Conservation (phyloP, 2,329 filamentous ascomycete genomes). For the Ophioceras dolichostomum region DNA sequence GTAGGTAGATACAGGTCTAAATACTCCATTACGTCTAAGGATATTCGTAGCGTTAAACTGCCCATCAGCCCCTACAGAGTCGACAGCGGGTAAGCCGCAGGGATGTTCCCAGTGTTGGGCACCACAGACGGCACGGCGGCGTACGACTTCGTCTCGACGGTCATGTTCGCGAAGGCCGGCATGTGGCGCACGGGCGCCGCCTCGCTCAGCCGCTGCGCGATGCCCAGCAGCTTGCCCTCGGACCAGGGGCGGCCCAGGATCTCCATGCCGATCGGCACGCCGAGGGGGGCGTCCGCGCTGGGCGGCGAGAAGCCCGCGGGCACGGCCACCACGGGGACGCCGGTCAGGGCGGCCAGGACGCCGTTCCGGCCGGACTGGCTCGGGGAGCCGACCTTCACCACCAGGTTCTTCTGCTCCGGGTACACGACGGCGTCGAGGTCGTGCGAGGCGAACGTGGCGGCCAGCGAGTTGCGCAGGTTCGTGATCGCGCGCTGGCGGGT, state of each 20-base stretch:
- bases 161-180: conserved; percentile 24
- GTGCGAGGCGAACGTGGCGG: conserved; percentile 34
- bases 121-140: conserved; percentile 27
- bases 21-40: too few species aligned
- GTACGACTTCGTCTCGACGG: conserved; percentile 24
- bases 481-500: conserved; percentile 32
- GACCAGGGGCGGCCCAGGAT: conserved; percentile 44
- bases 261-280: conserved; percentile 54
- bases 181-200: conserved; percentile 8
- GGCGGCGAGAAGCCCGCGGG: conserved; percentile 39
- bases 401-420: conserved; percentile 51
- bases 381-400: conserved; percentile 42
- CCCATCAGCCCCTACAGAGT: too few species aligned
- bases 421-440: conserved; percentile 47
- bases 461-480: conserved; percentile 36
- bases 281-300: conserved; percentile 34
- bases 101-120: conserved; percentile 28
- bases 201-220: conserved; percentile 9
- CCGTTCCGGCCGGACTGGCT: conserved; percentile 45
- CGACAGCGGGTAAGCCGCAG: conserved; percentile 33
- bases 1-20: too few species aligned
- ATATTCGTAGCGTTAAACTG: too few species aligned
- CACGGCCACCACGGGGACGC: conserved; percentile 28
- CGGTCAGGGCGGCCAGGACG: conserved; percentile 26
- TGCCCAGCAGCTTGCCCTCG: conserved; percentile 23